Base-by-base conservation (phyloP, 257 asterid genomes). In the Salvia rosmarinus region DNA sequence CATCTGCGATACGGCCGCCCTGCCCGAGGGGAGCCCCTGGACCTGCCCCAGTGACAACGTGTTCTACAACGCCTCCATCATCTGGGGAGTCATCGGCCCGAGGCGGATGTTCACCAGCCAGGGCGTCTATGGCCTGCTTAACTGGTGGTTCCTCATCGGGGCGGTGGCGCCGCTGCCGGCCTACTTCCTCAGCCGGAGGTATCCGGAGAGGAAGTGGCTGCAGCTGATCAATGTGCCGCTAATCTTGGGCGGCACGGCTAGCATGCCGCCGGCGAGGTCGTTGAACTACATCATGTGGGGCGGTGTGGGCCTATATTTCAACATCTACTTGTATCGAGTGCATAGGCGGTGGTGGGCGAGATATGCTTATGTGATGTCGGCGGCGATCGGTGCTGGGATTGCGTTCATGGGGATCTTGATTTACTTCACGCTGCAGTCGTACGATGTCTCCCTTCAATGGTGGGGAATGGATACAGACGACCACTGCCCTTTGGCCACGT, bases 51-150 rank as follows among this genome's bases (percentile, higher is more conserved):
- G 86, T 0, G 96, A 85, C 66, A 78, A 76, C 2, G 88, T 88
- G 3, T 90, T 85, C 79, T 92, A 86, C 74, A 88, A 82, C 12
- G 90, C 98, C 6, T 88, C 98, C 16, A 87, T 92, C 75, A 86
- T 92, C 63, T 92, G 98, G 98, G 98, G 98, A 1, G 83, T 92
- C 19, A 83, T 90, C 1, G 96, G 98, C 9, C 98, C 98, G 0
- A 78, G 74, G 0, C 73, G 88, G 2, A 86, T 90, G 80, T 92
- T 92, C 64, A 85, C 89, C 1, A 7, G 72, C 60, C 56, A 70
- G 21, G 98, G 96, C 0, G 81, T 87, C 19, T 92, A 92, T 61
- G 80, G 85, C 0, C 52, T 67, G 40, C 52, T 88, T 14, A 88
- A 88, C 52, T 88, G 95, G 95, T 77, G 85, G 82, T 92, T 92